Evolutionary conservation across 2,329 filamentous ascomycete species (phyloP).

Genomic region (Neopestalotiopsis rosae): DNA sequence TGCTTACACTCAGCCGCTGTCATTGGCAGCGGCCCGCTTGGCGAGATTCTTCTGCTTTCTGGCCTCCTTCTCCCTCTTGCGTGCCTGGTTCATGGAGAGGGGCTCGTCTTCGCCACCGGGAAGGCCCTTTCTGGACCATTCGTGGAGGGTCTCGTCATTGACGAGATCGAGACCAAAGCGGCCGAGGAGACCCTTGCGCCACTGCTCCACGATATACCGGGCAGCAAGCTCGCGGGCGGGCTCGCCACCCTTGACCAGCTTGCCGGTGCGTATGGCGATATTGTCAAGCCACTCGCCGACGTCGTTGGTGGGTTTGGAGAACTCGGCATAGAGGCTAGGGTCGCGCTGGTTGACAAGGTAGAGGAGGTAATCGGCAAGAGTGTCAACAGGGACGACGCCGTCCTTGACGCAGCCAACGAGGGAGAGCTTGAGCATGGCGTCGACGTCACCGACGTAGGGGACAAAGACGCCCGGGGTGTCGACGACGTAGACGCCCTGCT

Average conservation of each 20-base stretch:
- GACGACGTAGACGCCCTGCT: conserved; percentile 77
- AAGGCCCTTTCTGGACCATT: conserved; percentile 37
- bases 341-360: conserved; percentile 78
- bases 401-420: conserved; percentile 92
- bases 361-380: conserved; percentile 88
- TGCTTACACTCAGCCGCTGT: neutral
- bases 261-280: conserved; percentile 76
- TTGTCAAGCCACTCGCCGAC: conserved; percentile 72
- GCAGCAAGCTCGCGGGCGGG: conserved; percentile 77
- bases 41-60: conserved; percentile 45
- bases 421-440: conserved; percentile 94
- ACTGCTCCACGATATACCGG: conserved; percentile 80
- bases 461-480: conserved; percentile 97
- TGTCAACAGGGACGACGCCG: conserved; percentile 77
- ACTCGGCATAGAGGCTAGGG: conserved; percentile 65
- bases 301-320: conserved; percentile 80
- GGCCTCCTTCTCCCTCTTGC: conserved; percentile 68
- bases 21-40: conserved; percentile 36
- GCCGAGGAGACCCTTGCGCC: conserved; percentile 78
- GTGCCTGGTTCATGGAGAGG: conserved; percentile 70
- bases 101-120: conserved; percentile 49
- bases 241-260: conserved; percentile 74
- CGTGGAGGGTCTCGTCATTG: conserved; percentile 59
- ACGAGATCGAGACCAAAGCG: conserved; percentile 82
- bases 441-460: conserved; percentile 83